Evolutionary conservation across 2,329 filamentous ascomycete genomes (phyloP), one percentile per base, ranked within the genome.

Genomic region (Arachnopeziza araneosa): DNA sequence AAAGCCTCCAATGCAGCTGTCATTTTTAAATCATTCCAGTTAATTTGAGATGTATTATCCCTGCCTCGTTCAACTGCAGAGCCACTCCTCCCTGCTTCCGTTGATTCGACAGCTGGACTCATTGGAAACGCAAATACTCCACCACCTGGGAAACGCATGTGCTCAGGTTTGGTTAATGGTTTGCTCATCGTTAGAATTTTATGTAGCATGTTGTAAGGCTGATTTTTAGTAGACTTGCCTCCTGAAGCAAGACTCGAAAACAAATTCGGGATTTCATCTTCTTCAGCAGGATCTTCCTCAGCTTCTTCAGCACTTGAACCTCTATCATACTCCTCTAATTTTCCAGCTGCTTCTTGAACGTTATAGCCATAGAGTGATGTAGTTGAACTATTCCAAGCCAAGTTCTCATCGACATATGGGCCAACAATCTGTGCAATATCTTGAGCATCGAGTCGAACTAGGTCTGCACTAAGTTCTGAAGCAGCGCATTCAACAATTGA

Each of bases 371-470:
- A 73, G 65, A 80, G 78, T 1, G 83, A 80, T 12, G 83, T 72
- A 22, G 76, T 71, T 1, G 82, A 80, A 7, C 71, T 68, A 8
- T 75, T 79, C 64, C 73, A 74, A 10, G 71, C 76, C n/a, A 76
- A 62, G 62, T 81, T 79, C 68, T 89, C 85, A 4, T 87, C 88
- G 10, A 93, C 74, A 67, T 92, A 91, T 51, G 84, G 80, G 2
- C 87, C 88, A 0, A 87, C 80, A 24, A 95, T 76, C 55, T 87
- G 80, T 2, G 88, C 88, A 57, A 96, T 75, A 68, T 89, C 87
- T 63, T 86, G 82, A 1, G 90, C 84, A 68, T 87, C 83, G 12
- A 96, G 71, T 22, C 83, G 80, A 32, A 95, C 75, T 2, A 93
- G 69, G 65, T 93, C 85, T 2, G 89, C 87, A 7, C 76, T 76